Evolutionary conservation across 202 grass and related monocot genomes (phyloP), one percentile per base, ranked within the genome.

Genomic region (Hordeum pubiflorum): DNA sequence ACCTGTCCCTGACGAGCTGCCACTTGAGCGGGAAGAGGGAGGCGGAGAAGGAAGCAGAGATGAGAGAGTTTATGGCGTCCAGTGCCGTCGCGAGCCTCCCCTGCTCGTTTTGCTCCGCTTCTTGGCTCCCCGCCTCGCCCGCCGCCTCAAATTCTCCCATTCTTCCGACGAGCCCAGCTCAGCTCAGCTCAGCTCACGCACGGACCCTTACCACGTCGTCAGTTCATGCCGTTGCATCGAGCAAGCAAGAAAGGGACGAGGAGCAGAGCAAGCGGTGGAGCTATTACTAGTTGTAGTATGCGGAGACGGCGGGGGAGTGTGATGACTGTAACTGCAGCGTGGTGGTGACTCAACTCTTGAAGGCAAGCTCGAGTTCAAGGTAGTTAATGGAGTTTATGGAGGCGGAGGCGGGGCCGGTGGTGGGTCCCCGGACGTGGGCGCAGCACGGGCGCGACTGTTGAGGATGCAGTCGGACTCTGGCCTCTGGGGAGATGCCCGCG

Each of bases 21-120:
- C 97, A 99, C 84, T 96, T 99, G 24, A 69, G 48, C 21, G 91
- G 90, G 80, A 99, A 99, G 6, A 90, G 72, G 61, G 85, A 74
- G 6, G 81, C 81, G 27, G 89, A 85, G 69, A 90, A 77, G 5
- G 92, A 89, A 5, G 79, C 83, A 0, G 81, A 91, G 61, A 90
- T 79, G 37, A 93, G 4, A 0, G 55, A 80, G 2, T 7, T 72
- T 38, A 96, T 52, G 67, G 80, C 69, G 15, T 88, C 80, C 62
- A 76, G 57, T 46, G 87, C 81, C 48, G 74, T 62, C 40, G 58
- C 63, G 26, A 82, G 44, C 10, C 15, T 64, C 23, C 58, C 32
- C 22, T 83, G 83, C 77, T 88, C 88, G 10, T 69, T 76, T 29
- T 75, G 41, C 71, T 81, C 73, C 24, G 43, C 64, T 74, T 74